Base-by-base conservation (phyloP, 2,329 filamentous ascomycete genomes). In the Coniella vitis region DNA sequence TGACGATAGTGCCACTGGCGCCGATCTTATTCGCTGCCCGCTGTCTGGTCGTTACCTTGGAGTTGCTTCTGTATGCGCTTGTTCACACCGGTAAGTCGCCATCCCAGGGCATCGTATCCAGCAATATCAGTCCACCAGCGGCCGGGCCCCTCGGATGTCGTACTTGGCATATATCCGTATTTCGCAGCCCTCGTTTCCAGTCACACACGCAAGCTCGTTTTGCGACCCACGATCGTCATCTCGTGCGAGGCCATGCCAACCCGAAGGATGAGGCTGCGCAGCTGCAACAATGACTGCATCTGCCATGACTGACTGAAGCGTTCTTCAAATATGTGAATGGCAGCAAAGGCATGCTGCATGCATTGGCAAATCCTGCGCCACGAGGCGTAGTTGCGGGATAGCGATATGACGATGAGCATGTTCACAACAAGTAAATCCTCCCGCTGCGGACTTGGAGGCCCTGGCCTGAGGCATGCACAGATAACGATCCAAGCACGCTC, bases 281-380 rank as follows among this genome's bases (percentile, higher is more conserved):
- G 43, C 48, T 48, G 51, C 48, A 10, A 53, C 44, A 36, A 36
- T 50, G 51, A 53, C 51, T 47, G 44, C 51, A 47, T 45, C 20
- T 35, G 16, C 29, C 31, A 37, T 48, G 48, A n/a, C 20, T 4
- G 21, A 14, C 12, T 39, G 38, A 21, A n/a, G 12, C 12, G 4
- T 19, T 17, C 7, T 17, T 13, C 20, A 12, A 38, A 21, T 13
- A 13, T n/a, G 19, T 38, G 37, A 12, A 38, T 38, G 19, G 20
- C 38, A 39, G 14, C 25, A 5, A 10, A 29, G 25, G 25, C 25
- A 10, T 29, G 10, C 25, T 10, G 25, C 25, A 29, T 29, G 25
- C 25, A 29, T 29, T 29, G 25, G 25, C 34, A 36, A 32, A 7
- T 36, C 42, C 35, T 21, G 13, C 13, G 9, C 46, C 25, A 10